Conservation (phyloP, 306 rosid species). For the Dalbergia cultrata region DNA sequence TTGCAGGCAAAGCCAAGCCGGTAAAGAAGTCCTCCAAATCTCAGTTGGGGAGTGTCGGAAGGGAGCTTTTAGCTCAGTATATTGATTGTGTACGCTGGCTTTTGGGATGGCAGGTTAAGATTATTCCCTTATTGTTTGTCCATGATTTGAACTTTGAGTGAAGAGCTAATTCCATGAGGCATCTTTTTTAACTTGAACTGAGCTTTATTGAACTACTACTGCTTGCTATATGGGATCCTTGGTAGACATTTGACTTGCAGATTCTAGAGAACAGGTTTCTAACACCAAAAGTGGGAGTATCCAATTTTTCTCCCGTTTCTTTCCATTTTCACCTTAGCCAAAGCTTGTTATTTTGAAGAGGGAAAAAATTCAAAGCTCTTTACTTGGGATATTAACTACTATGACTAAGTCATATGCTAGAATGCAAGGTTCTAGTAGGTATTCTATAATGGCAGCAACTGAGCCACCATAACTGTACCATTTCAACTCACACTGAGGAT, state of each 20-base stretch:
- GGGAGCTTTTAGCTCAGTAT: slow-evolving; percentile 54
- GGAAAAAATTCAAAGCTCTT: background rate
- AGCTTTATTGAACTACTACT: slow-evolving; percentile 41
- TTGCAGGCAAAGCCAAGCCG: slow-evolving; percentile 59
- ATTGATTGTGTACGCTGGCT: slow-evolving; percentile 44
- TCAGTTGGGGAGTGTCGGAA: slow-evolving; percentile 74
- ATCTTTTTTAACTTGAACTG: slow-evolving; percentile 42
- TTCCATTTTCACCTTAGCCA: background rate
- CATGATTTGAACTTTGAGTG: slow-evolving; percentile 43
- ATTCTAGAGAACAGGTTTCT: slow-evolving; percentile 47
- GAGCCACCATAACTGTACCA: slow-evolving; percentile 14
- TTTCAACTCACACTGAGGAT: background rate
- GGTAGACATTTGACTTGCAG: slow-evolving; percentile 43
- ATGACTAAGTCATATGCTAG: slow-evolving; percentile 5
- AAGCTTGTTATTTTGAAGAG: slow-evolving; percentile 3
- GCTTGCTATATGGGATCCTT: slow-evolving; percentile 2
- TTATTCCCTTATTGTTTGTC: slow-evolving; percentile 32
- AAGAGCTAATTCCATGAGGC: slow-evolving; percentile 49
- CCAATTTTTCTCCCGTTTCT: slow-evolving; percentile 34
- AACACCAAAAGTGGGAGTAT: slow-evolving; percentile 33
- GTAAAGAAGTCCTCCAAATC: slow-evolving; percentile 62
- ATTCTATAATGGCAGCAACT: background rate
- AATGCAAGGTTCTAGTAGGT: slow-evolving; percentile 26
- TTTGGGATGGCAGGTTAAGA: slow-evolving; percentile 35
- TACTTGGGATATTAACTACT: background rate